Conservation (phyloP, 2,329 filamentous ascomycete genomes). For the Pseudocercospora fuligena region DNA sequence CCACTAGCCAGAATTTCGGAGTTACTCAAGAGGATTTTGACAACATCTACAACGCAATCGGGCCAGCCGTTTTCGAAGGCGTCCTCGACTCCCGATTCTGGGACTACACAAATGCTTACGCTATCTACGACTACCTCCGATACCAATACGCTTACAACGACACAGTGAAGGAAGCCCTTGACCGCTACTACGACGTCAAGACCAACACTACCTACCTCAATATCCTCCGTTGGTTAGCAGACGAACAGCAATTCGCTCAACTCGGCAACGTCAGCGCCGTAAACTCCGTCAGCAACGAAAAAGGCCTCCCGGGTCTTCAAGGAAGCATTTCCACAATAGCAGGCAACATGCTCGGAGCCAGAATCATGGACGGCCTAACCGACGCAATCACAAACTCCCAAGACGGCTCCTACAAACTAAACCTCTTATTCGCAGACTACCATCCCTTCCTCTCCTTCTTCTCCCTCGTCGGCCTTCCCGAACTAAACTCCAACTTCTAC, state of each 20-base stretch:
- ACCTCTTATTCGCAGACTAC: slow-evolving; percentile 54
- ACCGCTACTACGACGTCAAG: slow-evolving; percentile 33
- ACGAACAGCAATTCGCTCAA: slow-evolving; percentile 50
- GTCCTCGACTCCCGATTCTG: slow-evolving; percentile 47
- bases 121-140: slow-evolving; percentile 61
- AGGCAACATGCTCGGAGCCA: slow-evolving; percentile 43
- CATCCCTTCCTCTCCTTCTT: slow-evolving; percentile 59
- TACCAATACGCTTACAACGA: slow-evolving; percentile 60
- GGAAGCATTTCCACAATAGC: slow-evolving; percentile 47
- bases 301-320: slow-evolving; percentile 37
- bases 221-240: slow-evolving; percentile 51
- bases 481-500: slow-evolving; percentile 51
- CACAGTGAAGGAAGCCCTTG: slow-evolving; percentile 44
- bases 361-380: slow-evolving; percentile 42
- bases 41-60: slow-evolving; percentile 55
- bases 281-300: slow-evolving; percentile 26
- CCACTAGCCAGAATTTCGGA: slow-evolving; percentile 38
- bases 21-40: slow-evolving; percentile 42
- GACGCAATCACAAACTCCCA: slow-evolving; percentile 37
- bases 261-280: slow-evolving; percentile 51
- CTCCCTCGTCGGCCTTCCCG: slow-evolving; percentile 49
- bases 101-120: slow-evolving; percentile 58
- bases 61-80: slow-evolving; percentile 49
- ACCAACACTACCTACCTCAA: slow-evolving; percentile 34
- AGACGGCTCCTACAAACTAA: slow-evolving; percentile 40